These are phyloP conservation scores for Leptographium galeiforme DNA, from an alignment of 2,329 filamentous ascomycete genomes.

Conservation along the genomic window DNA sequence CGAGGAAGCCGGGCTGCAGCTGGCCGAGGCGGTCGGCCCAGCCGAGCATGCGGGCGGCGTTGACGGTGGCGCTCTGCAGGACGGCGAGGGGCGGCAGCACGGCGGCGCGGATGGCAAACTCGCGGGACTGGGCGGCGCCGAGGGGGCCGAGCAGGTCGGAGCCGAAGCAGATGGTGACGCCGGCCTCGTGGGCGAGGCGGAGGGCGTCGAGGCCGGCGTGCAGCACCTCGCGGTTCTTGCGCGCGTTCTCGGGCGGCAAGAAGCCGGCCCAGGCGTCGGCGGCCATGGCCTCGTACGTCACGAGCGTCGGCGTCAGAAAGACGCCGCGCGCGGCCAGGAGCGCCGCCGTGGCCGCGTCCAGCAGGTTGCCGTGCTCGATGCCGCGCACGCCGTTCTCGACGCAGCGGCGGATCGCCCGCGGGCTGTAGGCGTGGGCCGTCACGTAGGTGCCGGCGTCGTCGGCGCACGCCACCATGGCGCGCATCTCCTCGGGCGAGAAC, in stretches of 20 bases:
- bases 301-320: conserved; percentile 37
- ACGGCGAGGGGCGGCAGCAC: conserved; percentile 28
- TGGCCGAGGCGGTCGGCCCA: conserved; percentile 31
- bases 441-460: conserved; percentile 33
- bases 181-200: conserved; percentile 31
- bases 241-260: conserved; percentile 24
- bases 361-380: conserved; percentile 31
- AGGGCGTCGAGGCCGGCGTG: conserved; percentile 29
- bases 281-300: conserved; percentile 34
- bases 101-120: conserved; percentile 31
- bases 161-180: conserved; percentile 40
- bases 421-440: conserved; percentile 40
- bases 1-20: conserved; percentile 31
- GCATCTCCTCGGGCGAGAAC: conserved; percentile 38
- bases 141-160: conserved; percentile 39
- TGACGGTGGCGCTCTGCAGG: conserved; percentile 36
- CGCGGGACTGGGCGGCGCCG: conserved; percentile 31
- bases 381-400: conserved; percentile 35
- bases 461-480: conserved; percentile 34
- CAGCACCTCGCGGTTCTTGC: conserved; percentile 35
- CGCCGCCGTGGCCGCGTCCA: conserved; percentile 24
- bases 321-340: conserved; percentile 32
- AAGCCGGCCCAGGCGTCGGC: conserved; percentile 25
- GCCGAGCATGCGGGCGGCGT: conserved; percentile 31
- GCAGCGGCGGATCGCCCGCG: conserved; percentile 33